Conservation (phyloP, 257 asterid genomes). For the Nyctanthes arbortristis region DNA sequence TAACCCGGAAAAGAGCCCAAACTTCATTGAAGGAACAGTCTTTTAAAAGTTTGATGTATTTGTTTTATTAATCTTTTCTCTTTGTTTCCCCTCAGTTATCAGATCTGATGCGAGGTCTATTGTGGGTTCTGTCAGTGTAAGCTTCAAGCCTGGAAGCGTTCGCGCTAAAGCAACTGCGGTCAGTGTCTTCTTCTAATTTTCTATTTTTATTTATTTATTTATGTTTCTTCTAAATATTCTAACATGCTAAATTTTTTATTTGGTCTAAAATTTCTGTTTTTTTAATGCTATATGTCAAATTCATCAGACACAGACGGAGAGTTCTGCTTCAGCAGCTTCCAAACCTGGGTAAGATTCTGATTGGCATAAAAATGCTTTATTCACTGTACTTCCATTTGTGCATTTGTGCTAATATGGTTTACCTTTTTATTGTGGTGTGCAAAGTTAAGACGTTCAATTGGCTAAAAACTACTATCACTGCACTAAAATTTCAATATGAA, state of each 20-base stretch:
- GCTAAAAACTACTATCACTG: background rate
- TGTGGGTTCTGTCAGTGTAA: conserved; percentile 28
- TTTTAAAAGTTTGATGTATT: background rate
- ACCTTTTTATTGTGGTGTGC: background rate
- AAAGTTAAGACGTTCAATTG: background rate
- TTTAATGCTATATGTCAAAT: conserved; percentile 4
- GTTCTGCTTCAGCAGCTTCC: conserved; percentile 45
- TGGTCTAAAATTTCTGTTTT: background rate
- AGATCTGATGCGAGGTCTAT: conserved; percentile 50
- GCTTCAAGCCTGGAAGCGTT: conserved; percentile 38
- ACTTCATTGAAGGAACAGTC: conserved; percentile 1
- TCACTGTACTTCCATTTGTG: background rate
- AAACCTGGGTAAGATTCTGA: conserved; percentile 57
- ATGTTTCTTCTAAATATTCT: background rate
- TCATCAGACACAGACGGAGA: conserved; percentile 51
- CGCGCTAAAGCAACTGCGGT: conserved; percentile 54
- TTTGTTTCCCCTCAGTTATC: conserved; percentile 33
- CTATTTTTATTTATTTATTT: background rate
- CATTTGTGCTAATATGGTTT: background rate
- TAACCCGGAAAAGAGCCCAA: conserved; percentile 1
- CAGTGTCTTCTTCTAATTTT: conserved; percentile 32
- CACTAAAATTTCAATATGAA: background rate
- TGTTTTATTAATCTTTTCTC: conserved; percentile 8
- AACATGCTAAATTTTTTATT: too few species aligned
- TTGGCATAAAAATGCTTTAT: conserved; percentile 6